Percentiles rank a stretch among this genome's conserved stretches.
These are phyloP conservation scores for Trichoderma sp. DNA, from an alignment of 2,329 filamentous ascomycete species.

Conservation along the genomic window DNA sequence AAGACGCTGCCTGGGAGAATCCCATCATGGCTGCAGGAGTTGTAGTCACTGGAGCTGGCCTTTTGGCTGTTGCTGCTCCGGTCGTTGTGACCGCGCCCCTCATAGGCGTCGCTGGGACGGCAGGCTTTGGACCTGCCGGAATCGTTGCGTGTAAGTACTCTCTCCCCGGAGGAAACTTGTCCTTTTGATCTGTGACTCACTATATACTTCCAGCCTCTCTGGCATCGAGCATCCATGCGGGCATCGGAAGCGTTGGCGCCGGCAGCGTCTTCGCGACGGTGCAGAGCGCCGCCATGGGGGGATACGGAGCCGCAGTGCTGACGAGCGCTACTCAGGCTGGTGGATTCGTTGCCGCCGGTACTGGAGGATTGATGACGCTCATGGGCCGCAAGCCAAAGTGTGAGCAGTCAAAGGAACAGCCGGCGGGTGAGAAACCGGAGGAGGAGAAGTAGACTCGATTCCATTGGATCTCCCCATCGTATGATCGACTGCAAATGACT, in stretches of 20 bases:
- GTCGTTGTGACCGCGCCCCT: constrained; percentile 28
- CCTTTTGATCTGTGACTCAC: too few relatives aligned
- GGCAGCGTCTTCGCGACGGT: constrained; percentile 37
- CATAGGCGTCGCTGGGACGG: constrained; percentile 30
- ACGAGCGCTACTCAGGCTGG: constrained; percentile 30
- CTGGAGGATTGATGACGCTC: not conserved
- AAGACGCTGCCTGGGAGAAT: constrained; percentile 1
- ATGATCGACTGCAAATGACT: not conserved
- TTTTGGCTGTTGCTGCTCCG: constrained; percentile 7
- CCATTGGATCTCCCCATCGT: not conserved
- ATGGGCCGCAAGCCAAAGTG: not conserved
- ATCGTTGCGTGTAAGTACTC: constrained; percentile 30
- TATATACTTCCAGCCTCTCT: constrained; percentile 31
- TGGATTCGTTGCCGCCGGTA: constrained; percentile 22
- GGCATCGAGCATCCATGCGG: constrained; percentile 36
- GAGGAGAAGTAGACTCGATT: not conserved
- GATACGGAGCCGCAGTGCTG: constrained; percentile 35
- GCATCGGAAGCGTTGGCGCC: constrained; percentile 37
- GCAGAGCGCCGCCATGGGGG: constrained; percentile 39
- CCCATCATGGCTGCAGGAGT: not conserved
- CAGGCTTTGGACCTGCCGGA: constrained; percentile 32
- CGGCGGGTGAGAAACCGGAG: not conserved
- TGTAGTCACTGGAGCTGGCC: constrained; percentile 1
- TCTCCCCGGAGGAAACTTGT: not conserved
- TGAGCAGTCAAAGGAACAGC: too few relatives aligned